Base-by-base conservation (phyloP, 2,329 filamentous ascomycete species). In the Aureobasidium melanogenum region DNA sequence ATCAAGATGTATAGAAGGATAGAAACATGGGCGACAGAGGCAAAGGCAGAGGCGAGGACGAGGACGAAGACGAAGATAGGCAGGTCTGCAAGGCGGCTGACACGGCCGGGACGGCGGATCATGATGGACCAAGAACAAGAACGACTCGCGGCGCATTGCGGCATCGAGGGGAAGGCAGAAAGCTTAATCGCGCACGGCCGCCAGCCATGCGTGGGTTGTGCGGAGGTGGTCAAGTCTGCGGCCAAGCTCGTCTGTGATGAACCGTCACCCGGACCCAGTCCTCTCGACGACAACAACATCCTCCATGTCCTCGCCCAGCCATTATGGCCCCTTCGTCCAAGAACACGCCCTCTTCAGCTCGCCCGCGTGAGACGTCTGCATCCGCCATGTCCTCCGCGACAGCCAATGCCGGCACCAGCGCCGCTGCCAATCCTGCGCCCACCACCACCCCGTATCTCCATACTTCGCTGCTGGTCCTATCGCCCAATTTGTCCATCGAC, bases 381-480 rank as follows among this genome's bases (percentile, higher is more conserved):
- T 2, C 32, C 32, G 32, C 32, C 32, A 36, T 36, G 32, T 2
- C 32, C 32, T 36, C 32, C 3, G 32, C 32, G 32, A 36, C 32
- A 15, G 2, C 32, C 32, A 36, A 14, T 36, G 32, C 14, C 70
- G 92, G 91, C 73, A 89, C 88, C 38, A 93, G 89, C 17, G 82
- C 83, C 69, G 81, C 83, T 36, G 64, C 69, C 34, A 66, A 74
- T 73, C 69, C 76, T 67, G 68, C 85, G 44, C 81, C 87, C 61
- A 87, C 85, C 41, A 69, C 86, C 24, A 59, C 56, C 9, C 82
- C 88, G 61, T 88, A 87, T 70, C 82, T 91, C 57, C 83, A 87
- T 62, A 82, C 88, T 24, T 71, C 61, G 63, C 70, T 43, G 67
- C 68, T 82, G 81, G 66, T 77, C 77, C 65, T 83, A 83, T 69